Evolutionary conservation across 305 asterid genomes (phyloP).

Genomic region (Rubia peregrina): DNA sequence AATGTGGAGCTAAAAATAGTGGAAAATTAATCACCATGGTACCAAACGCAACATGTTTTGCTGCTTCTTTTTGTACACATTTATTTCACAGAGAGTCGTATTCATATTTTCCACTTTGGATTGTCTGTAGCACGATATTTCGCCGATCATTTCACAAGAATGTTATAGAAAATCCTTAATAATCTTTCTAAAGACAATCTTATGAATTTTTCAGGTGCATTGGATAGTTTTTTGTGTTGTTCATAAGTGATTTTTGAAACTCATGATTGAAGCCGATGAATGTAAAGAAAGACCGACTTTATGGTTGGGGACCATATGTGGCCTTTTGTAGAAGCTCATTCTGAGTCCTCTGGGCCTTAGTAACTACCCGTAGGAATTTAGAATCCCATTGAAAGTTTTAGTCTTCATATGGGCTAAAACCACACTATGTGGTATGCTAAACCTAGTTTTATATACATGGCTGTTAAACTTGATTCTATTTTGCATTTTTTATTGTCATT

Average conservation of each 20-base stretch:
- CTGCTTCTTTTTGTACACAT: too few species aligned
- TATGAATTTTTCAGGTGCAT: constrained; percentile 19
- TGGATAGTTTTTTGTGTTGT: constrained; percentile 25
- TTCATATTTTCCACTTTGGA: too few species aligned
- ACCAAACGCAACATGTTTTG: too few species aligned
- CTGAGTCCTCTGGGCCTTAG: not conserved
- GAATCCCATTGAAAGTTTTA: too few species aligned
- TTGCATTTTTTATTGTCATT: too few species aligned
- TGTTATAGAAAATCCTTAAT: not conserved
- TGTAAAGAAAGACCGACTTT: not conserved
- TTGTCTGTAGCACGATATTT: too few species aligned
- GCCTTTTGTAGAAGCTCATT: not conserved
- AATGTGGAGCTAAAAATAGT: not conserved
- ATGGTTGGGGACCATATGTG: too few species aligned
- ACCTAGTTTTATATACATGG: too few species aligned
- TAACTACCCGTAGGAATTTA: not conserved
- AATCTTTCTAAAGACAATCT: not conserved
- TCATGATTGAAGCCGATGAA: not conserved
- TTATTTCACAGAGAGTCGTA: too few species aligned
- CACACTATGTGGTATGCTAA: too few species aligned
- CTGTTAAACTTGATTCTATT: too few species aligned
- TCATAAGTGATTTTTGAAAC: constrained; percentile 8
- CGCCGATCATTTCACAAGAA: not conserved
- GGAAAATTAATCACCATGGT: not conserved
- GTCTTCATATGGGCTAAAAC: too few species aligned